Percentiles rank a stretch among this genome's conserved stretches.
Evolutionary conservation across 2,329 filamentous ascomycete genomes (phyloP).

Genomic region (Pyrenochaeta sp.): DNA sequence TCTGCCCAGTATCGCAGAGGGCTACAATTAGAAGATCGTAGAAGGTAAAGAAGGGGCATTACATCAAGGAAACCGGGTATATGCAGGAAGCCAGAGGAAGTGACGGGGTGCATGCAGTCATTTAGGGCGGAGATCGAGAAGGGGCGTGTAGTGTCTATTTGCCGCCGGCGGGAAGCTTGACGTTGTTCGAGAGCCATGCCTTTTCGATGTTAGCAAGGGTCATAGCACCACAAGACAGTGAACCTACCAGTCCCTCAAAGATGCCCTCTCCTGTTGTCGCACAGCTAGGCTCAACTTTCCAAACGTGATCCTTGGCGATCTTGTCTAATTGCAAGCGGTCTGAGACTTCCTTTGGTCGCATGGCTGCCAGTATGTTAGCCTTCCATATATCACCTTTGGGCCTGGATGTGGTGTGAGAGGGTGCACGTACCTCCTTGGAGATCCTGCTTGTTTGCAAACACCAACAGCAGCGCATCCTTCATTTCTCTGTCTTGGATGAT

Average conservation of each 20-base stretch:
- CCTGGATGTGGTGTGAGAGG: neutral
- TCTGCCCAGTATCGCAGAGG: neutral
- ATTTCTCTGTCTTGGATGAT: constrained; percentile 99
- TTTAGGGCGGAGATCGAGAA: constrained; percentile 29
- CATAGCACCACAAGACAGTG: neutral
- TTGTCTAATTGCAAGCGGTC: constrained; percentile 58
- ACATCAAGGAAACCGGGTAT: constrained; percentile 47
- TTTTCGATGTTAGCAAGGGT: constrained; percentile 23
- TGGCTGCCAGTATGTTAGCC: constrained; percentile 47
- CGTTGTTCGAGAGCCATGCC: constrained; percentile 62
- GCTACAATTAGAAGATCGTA: constrained; percentile 36
- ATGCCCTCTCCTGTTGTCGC: constrained; percentile 63
- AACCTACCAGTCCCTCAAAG: constrained; percentile 59
- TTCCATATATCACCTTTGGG: neutral
- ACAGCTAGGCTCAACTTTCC: constrained; percentile 64
- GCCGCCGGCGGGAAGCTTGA: constrained; percentile 53
- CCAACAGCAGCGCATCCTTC: constrained; percentile 92
- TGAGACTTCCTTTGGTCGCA: constrained; percentile 61
- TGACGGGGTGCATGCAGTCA: constrained; percentile 41
- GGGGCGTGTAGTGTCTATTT: constrained; percentile 35
- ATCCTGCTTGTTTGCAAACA: constrained; percentile 99
- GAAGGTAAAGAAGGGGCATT: constrained; percentile 26
- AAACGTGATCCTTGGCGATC: constrained; percentile 62
- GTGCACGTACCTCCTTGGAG: constrained; percentile 75
- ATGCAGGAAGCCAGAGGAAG: constrained; percentile 42